Conservation (phyloP, 768 basidiomycete species). For the Tricholoma terreum region DNA sequence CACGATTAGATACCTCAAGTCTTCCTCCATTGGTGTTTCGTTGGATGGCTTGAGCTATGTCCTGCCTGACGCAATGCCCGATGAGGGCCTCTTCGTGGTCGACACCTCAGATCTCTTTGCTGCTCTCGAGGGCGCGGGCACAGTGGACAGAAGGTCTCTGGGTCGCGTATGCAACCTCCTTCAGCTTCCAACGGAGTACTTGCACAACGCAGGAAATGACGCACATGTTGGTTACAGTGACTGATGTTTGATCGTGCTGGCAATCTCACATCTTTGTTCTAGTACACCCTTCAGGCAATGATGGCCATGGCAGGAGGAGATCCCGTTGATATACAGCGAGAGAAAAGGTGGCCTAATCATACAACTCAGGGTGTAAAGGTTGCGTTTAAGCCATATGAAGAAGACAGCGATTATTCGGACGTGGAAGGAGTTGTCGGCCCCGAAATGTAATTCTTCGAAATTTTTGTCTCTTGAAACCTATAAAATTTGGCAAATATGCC, state of each 20-base stretch:
- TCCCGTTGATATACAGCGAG: constrained; percentile 71
- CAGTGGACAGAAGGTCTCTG: constrained; percentile 51
- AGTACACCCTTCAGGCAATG: constrained; percentile 72
- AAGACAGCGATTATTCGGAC: constrained; percentile 50
- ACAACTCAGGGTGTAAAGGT: constrained; percentile 49
- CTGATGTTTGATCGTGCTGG: not conserved
- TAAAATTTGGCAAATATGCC: no score
- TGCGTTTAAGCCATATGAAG: constrained; percentile 56
- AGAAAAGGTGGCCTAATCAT: constrained; percentile 74
- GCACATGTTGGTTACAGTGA: constrained; percentile 71
- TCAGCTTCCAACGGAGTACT: constrained; percentile 46
- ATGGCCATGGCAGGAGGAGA: constrained; percentile 72
- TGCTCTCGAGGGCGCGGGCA: constrained; percentile 63
- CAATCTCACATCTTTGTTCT: not conserved
- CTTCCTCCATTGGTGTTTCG: constrained; percentile 46
- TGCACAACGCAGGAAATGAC: constrained; percentile 89
- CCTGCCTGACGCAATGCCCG: constrained; percentile 55
- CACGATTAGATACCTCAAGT: constrained; percentile 49
- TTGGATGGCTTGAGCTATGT: constrained; percentile 49
- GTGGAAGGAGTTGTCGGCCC: constrained; percentile 34
- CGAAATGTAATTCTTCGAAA: not conserved
- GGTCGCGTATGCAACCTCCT: constrained; percentile 63
- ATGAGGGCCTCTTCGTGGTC: constrained; percentile 57
- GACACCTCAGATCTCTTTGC: constrained; percentile 76
- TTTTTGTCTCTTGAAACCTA: no score